These are phyloP conservation scores for Backusella tuberculispora DNA, from an alignment of 192 early-diverging fungal genomes.

Conservation along the genomic window DNA sequence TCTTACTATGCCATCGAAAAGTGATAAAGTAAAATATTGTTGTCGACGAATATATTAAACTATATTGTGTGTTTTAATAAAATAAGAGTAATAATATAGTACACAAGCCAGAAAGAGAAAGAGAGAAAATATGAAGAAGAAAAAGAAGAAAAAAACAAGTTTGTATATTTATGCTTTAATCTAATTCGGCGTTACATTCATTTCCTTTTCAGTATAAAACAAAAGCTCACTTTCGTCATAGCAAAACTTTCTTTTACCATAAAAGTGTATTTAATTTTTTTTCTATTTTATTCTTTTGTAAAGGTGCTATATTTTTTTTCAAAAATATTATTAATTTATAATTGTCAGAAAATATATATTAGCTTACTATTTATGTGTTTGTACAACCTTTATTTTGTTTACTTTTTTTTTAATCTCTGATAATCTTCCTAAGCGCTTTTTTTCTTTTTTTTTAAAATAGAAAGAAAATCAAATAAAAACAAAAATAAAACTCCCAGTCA, in stretches of 20 bases:
- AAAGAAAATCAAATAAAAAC: too few species aligned
- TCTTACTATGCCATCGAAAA: neutral
- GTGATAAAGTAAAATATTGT: neutral
- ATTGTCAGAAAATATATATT: too few species aligned
- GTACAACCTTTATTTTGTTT: too few species aligned
- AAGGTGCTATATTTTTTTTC: too few species aligned
- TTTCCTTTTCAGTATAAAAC: slow-evolving; percentile 7
- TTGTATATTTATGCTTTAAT: neutral
- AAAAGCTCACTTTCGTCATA: neutral
- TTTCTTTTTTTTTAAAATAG: too few species aligned
- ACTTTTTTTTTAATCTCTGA: too few species aligned
- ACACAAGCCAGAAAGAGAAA: neutral
- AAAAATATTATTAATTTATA: too few species aligned
- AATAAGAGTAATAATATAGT: neutral
- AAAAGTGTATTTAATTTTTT: neutral
- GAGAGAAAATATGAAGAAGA: neutral
- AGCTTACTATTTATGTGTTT: too few species aligned
- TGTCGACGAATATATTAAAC: neutral
- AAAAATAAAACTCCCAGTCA: too few species aligned
- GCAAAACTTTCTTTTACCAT: neutral
- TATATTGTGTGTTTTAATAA: neutral
- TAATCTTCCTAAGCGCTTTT: too few species aligned
- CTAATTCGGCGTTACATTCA: neutral
- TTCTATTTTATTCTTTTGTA: neutral
- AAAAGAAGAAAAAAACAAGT: neutral